These are phyloP conservation scores for Ogataea haglerorum DNA, from an alignment of 805 yeast species.

Conservation along the genomic window DNA sequence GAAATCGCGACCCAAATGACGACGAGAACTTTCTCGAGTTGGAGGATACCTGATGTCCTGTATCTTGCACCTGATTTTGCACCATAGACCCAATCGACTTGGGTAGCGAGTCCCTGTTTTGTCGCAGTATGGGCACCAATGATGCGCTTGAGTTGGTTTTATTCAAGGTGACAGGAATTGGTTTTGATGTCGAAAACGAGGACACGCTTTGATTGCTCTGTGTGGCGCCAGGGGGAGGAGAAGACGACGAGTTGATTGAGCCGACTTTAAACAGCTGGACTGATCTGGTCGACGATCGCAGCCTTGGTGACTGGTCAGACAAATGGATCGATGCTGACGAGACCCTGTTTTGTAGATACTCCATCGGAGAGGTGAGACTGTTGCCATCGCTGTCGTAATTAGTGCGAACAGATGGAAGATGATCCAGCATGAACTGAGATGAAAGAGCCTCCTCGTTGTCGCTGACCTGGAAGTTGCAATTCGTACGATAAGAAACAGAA, in stretches of 20 bases:
- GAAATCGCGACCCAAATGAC: conserved; percentile 61
- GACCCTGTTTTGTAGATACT: conserved; percentile 17
- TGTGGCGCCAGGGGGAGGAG: conserved; percentile 24
- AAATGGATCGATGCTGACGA: conserved; percentile 25
- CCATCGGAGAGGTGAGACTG: conserved; percentile 16
- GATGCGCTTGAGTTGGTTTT: conserved; percentile 51
- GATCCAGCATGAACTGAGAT: conserved; percentile 28
- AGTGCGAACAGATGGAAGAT: conserved; percentile 11
- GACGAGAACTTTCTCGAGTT: conserved; percentile 62
- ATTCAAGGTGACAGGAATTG: conserved; percentile 41
- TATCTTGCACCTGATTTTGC: conserved; percentile 8
- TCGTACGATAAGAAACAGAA: conserved; percentile 75
- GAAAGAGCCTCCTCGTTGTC: conserved; percentile 65
- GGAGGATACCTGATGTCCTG: conserved; percentile 19
- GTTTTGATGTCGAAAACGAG: conserved; percentile 26
- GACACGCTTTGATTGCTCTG: conserved; percentile 16
- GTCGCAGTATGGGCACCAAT: conserved; percentile 48
- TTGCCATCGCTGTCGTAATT: conserved; percentile 17
- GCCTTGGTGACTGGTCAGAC: conserved; percentile 21
- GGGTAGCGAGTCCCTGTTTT: conserved; percentile 35
- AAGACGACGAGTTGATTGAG: conserved; percentile 44
- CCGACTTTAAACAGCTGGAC: conserved; percentile 65
- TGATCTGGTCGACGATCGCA: conserved; percentile 35
- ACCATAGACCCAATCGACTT: conserved; percentile 39
- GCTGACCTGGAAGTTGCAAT: conserved; percentile 62